A percentile compares a stretch with the other conserved stretches of the same genome.
phyloP scores from a whole-genome alignment of 345 rosid species.

The Eucalyptus virginea region DNA sequence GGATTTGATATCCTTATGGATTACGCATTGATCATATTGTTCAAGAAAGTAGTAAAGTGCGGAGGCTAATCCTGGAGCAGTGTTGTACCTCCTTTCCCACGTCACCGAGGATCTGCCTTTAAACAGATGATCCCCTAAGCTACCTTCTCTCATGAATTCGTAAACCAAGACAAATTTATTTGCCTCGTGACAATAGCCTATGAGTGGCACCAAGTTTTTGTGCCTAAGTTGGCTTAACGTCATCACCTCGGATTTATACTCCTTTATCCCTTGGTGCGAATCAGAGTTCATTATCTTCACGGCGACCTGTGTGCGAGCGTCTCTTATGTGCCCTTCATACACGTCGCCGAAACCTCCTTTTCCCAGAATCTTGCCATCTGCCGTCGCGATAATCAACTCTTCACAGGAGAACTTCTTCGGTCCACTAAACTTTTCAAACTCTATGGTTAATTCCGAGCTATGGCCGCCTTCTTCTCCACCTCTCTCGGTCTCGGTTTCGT shows the following conservation, averaged over 20 bases:
- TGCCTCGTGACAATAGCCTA: neutral
- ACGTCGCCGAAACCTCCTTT: neutral
- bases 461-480: neutral
- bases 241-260: neutral
- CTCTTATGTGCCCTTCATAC: neutral
- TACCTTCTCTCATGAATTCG: neutral
- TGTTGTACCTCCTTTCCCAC: neutral
- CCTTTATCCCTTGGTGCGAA: neutral
- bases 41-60: too few relatives aligned
- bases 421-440: neutral
- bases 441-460: neutral
- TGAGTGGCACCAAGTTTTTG: neutral
- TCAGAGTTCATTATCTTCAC: neutral
- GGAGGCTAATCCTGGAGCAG: neutral
- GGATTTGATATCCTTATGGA: too few relatives aligned
- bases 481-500: neutral
- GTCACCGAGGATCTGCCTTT: neutral
- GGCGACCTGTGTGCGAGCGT: neutral
- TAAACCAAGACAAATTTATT: neutral
- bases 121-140: neutral
- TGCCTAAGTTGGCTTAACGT: neutral
- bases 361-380: neutral
- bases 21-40: too few relatives aligned
- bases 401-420: neutral
- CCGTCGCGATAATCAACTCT: neutral